Percentiles rank a stretch among this genome's conserved stretches.
Conservation (phyloP, 257 asterid genomes). For the Gentiana macrophylla region DNA sequence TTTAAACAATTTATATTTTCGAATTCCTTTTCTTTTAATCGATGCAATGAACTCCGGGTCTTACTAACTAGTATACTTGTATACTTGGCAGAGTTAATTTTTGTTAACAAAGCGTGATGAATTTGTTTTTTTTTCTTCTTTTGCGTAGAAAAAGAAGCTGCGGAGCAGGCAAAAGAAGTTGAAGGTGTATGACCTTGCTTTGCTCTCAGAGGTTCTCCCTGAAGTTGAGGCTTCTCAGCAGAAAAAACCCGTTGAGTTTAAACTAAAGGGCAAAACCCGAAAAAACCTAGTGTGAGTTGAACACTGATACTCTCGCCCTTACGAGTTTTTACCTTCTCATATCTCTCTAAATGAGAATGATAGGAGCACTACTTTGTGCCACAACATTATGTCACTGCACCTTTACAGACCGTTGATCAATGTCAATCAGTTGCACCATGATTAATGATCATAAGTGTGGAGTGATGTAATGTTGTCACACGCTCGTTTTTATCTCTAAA, state of each 20-base stretch:
- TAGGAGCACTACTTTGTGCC: too few species aligned
- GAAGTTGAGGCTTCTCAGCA: conserved; percentile 33
- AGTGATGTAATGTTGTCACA: too few species aligned
- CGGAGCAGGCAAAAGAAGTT: conserved; percentile 44
- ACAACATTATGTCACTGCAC: too few species aligned
- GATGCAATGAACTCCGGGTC: too few species aligned
- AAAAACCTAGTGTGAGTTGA: conserved; percentile 53
- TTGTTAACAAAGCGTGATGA: too few species aligned
- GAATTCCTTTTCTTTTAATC: too few species aligned
- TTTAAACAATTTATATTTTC: too few species aligned
- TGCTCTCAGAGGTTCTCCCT: conserved; percentile 65
- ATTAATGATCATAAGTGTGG: too few species aligned
- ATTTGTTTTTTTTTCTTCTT: neutral
- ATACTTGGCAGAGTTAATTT: too few species aligned
- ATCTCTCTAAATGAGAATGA: neutral
- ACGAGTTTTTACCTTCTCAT: neutral
- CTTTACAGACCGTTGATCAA: too few species aligned
- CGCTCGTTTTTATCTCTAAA: conserved; percentile 6
- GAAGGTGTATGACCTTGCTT: conserved; percentile 61
- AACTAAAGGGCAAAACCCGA: conserved; percentile 55
- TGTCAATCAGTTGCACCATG: too few species aligned
- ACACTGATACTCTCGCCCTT: neutral
- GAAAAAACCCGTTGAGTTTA: conserved; percentile 29
- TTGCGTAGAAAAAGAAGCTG: conserved; percentile 38
- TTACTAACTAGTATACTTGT: too few species aligned